Conservation (phyloP, 164 flowering plant genomes). For the Vitis labrusca region DNA sequence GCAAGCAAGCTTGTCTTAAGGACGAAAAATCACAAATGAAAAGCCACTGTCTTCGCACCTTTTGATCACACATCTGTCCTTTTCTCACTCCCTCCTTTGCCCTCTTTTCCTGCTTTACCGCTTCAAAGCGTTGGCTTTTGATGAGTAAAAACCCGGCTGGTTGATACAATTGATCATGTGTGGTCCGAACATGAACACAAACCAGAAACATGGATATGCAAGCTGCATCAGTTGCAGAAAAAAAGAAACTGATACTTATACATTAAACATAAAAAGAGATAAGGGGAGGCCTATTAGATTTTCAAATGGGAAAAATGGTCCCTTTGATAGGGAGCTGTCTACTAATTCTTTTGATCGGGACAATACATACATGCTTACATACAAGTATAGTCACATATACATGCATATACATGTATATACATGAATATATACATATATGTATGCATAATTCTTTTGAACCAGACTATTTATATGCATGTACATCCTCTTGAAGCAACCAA, state of each 20-base stretch:
- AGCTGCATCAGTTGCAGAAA: constrained; percentile 59
- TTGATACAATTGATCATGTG: constrained; percentile 43
- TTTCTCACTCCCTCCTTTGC: neutral
- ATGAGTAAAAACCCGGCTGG: constrained; percentile 92
- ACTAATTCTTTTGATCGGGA: too few relatives aligned
- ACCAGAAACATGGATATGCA: constrained; percentile 70
- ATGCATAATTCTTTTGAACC: neutral
- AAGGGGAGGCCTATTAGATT: neutral
- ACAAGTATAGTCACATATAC: neutral
- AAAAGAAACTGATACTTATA: constrained; percentile 20
- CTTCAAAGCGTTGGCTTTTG: constrained; percentile 30
- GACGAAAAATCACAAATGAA: constrained; percentile 8
- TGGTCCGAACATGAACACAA: constrained; percentile 55
- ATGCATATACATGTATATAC: neutral
- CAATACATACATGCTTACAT: neutral
- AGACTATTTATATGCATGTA: too few relatives aligned
- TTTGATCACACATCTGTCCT: neutral
- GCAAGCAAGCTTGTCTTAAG: constrained; percentile 14
- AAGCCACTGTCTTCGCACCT: neutral
- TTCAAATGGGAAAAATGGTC: neutral
- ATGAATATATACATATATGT: neutral
- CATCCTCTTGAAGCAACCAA: too few relatives aligned
- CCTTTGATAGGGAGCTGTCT: too few relatives aligned
- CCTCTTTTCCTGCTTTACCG: too few relatives aligned
- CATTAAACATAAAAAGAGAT: neutral